Evolutionary conservation across 345 rosid species (phyloP), one percentile per base, ranked within the genome.

Genomic region (Gossypium raimondii): DNA sequence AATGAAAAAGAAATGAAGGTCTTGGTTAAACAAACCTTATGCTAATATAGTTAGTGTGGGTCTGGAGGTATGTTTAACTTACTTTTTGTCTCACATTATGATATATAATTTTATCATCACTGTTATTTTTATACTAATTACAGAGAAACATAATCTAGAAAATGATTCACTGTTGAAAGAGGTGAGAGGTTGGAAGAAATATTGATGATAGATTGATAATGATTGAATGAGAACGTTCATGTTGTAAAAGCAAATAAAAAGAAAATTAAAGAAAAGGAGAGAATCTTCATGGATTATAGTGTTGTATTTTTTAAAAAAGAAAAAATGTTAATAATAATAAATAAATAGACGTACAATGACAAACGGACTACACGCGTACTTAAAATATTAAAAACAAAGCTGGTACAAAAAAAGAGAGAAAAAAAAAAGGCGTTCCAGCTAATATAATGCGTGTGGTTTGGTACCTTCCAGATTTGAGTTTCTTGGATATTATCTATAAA

Each of bases 91-190:
- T 29, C 6, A 4, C 38, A 0, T 29, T 29, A 29, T 29, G 3
- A 0, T 29, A 29, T 29, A 29, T 29, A 4, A 29, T 0, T 29
- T 29, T 0, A 29, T 1, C 0, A 0, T 4, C 4, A 29, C 5
- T 0, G 5, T 0, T 3, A 29, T 29, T 29, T 29, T 4, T 3
- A 3, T 0, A 3, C 0, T 0, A 3, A 3, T 3, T 29, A 4
- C 34, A 0, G 0, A 3, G 3, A 29, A 29, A 29, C 5, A 29
- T 34, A 34, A 4, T 34, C 7, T 34, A 34, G 41, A 34, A 34
- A 1, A 5, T 4, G 7, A 5, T 6, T 34, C 41, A 34, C 7
- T 34, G 41, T 48, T 48, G 12, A 45, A 45, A 45, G 2, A 8
- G 50, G 12, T 10, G 2, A 45, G 12, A 10, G 13, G 50, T 45